Conservation (phyloP, 148 eudicot genomes). For the Vaccinium darrowii region DNA sequence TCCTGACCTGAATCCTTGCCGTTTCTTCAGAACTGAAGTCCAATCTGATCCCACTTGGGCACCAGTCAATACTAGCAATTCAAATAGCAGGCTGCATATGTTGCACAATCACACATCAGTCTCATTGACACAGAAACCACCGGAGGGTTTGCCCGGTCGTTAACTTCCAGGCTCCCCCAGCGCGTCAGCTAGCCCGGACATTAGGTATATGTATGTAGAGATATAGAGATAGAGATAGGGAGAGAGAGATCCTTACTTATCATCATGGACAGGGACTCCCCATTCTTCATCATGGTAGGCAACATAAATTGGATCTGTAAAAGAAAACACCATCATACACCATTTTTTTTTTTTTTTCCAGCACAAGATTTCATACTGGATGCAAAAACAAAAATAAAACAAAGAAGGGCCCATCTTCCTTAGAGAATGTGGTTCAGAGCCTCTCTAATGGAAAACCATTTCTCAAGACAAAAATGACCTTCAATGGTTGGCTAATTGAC, state of each 20-base stretch:
- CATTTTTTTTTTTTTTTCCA: neutral
- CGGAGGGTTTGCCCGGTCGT: too few relatives aligned
- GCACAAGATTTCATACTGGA: neutral
- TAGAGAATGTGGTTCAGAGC: neutral
- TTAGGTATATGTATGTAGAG: too few relatives aligned
- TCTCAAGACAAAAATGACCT: neutral
- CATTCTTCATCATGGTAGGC: conserved; percentile 91
- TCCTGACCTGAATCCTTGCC: conserved; percentile 57
- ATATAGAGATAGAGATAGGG: neutral
- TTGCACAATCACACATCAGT: neutral
- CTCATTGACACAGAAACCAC: neutral
- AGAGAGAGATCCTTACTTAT: conserved; percentile 44
- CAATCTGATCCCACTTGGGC: conserved; percentile 95
- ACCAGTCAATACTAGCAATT: conserved; percentile 64
- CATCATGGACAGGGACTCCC: conserved; percentile 87
- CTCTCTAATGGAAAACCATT: neutral
- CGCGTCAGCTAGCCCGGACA: too few relatives aligned
- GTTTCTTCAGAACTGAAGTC: conserved; percentile 73
- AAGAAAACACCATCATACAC: neutral
- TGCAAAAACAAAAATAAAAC: neutral
- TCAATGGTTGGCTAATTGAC: neutral
- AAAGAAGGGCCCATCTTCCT: neutral
- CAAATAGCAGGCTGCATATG: conserved; percentile 59
- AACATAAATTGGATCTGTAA: conserved; percentile 66
- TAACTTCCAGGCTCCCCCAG: too few relatives aligned